Evolutionary conservation across 257 asterid genomes (phyloP), one percentile per base, ranked within the genome.

Genomic region (Nemophila menziesii): DNA sequence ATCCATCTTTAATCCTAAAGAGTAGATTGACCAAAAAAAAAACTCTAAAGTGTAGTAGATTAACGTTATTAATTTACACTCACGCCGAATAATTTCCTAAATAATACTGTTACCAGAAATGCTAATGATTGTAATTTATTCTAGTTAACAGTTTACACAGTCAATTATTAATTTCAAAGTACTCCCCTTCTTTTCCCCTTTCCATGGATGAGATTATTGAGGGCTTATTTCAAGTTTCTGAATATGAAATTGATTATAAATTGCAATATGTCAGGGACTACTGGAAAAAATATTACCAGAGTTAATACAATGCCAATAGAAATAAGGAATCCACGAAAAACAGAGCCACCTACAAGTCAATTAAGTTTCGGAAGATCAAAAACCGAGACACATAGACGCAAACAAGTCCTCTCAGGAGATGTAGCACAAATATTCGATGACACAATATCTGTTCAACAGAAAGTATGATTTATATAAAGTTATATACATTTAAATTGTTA

Each of bases 361-460:
- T 38, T 33, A 51, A 69, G 41, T 43, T 52, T 76, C 54, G 82
- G 70, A 46, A 74, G 86, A 51, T 72, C 94, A 26, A 89, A 65
- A 41, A 80, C 84, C 1, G 97, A 76, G 69, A 68, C 69, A 62
- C 90, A 63, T 49, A 65, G 66, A 43, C 73, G 54, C 62, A 63
- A 62, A 40, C 60, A 67, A 52, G 52, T 70, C 52, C 68, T 58
- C 33, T 71, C 85, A 8, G 70, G 66, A 54, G 98, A 89, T 58
- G 90, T 93, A 50, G 92, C 78, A 1, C 84, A 80, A 61, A 66
- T 80, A 52, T 84, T 72, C 65, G 93, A 84, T 64, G 74, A 72
- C 57, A 72, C 68, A 27, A 60, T 80, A 56, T 43, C 94, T 40
- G 82, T 56, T 39, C 92, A 78, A 48, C 73, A 84, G 75, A 89